Evolutionary conservation across 1,139 yeast genomes (phyloP).

Genomic region (Pichia sp.): DNA sequence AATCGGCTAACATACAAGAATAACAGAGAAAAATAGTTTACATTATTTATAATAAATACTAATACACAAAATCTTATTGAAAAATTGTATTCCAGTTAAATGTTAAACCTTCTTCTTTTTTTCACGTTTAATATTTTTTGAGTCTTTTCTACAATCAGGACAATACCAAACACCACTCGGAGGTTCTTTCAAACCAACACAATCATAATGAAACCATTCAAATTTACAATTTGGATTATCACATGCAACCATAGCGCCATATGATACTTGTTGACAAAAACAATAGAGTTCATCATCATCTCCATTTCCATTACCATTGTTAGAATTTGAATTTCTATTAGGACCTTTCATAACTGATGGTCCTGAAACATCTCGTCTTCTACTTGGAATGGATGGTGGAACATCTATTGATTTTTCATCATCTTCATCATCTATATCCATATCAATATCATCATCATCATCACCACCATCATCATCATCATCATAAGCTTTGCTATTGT

Average conservation of each 20-base stretch:
- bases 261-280: conserved; percentile 77
- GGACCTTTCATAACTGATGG: conserved; percentile 13
- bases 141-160: conserved; percentile 43
- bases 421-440: not conserved
- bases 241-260: conserved; percentile 91
- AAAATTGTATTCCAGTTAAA: no score
- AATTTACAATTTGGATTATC: conserved; percentile 74
- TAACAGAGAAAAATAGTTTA: not conserved
- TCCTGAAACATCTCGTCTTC: conserved; percentile 13
- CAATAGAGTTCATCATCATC: conserved; percentile 65
- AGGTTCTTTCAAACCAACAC: conserved; percentile 70
- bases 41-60: not conserved
- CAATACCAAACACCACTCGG: conserved; percentile 62
- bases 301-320: conserved; percentile 8
- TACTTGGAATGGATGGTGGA: conserved; percentile 7
- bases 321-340: conserved; percentile 5
- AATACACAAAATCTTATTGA: no score
- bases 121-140: conserved; percentile 14
- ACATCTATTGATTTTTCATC: not conserved
- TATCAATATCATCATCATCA: not conserved
- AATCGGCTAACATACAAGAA: not conserved
- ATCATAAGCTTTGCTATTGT: not conserved
- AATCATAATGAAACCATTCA: conserved; percentile 79
- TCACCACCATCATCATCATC: not conserved
- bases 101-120: conserved; percentile 11